Conservation (phyloP, 495 filamentous ascomycete genomes). For the Diplogelasinospora grovesii region DNA sequence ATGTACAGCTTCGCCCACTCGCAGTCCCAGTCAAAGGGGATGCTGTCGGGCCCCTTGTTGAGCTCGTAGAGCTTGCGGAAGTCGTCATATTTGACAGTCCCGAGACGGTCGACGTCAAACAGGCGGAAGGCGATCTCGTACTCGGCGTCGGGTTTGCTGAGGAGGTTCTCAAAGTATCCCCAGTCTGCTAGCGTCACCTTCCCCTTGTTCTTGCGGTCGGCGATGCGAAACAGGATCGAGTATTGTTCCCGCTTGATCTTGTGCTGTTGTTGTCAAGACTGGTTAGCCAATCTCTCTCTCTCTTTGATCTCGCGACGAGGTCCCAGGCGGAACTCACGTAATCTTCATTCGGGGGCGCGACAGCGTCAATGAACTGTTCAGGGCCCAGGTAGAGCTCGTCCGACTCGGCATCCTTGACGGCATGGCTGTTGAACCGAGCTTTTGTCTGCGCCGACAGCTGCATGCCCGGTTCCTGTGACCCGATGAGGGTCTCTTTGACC, state of each 20-base stretch:
- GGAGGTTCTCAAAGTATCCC: conserved; percentile 86
- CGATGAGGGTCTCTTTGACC: conserved; percentile 73
- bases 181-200: conserved; percentile 77
- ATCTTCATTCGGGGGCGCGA: conserved; percentile 82
- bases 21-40: conserved; percentile 95
- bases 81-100: conserved; percentile 78
- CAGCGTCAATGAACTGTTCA: conserved; percentile 80
- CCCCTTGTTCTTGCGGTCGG: conserved; percentile 67
- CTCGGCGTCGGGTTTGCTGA: conserved; percentile 91
- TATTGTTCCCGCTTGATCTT: conserved; percentile 97
- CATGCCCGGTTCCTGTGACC: conserved; percentile 46
- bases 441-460: conserved; percentile 63
- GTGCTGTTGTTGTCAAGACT: conserved; percentile 55
- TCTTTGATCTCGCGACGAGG: background rate
- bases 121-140: conserved; percentile 98
- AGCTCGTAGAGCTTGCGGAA: conserved; percentile 73
- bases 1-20: conserved; percentile 96
- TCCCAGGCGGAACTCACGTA: conserved; percentile 60
- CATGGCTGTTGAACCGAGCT: conserved; percentile 68
- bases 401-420: conserved; percentile 62
- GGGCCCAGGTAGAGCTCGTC: conserved; percentile 75
- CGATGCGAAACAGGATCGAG: conserved; percentile 82
- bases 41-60: conserved; percentile 71
- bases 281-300: background rate
- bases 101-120: conserved; percentile 78